Evolutionary conservation across 2,329 filamentous ascomycete genomes (phyloP).

Genomic region (Microcyclosporella mali): DNA sequence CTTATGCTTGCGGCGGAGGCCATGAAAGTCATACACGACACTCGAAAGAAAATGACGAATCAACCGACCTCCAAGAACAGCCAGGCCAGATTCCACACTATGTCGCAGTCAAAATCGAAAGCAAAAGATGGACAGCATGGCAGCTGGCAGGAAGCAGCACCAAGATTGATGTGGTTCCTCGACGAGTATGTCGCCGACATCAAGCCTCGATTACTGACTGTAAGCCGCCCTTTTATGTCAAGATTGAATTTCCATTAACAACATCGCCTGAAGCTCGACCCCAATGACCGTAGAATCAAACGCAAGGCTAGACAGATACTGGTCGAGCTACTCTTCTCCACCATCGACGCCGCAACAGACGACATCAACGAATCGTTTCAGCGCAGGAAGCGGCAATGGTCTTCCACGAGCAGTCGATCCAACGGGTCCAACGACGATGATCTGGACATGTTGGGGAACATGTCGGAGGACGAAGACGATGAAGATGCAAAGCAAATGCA

Average conservation of each 20-base stretch:
- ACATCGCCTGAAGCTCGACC: neutral
- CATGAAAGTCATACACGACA: neutral
- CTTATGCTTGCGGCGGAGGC: neutral
- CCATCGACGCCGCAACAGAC: conserved; percentile 1
- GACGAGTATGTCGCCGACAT: neutral
- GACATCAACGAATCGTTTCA: neutral
- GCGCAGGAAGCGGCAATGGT: neutral
- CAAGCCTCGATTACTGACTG: neutral
- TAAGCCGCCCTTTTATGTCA: neutral
- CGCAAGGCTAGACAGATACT: neutral
- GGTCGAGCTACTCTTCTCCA: neutral
- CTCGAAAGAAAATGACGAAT: neutral
- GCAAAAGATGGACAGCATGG: neutral
- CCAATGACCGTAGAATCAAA: neutral
- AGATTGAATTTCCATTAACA: neutral
- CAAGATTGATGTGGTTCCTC: conserved; percentile 1
- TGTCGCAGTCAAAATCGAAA: neutral
- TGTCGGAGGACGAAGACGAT: neutral
- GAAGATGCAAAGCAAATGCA: neutral
- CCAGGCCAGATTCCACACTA: neutral
- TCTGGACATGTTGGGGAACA: neutral
- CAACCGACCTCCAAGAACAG: neutral
- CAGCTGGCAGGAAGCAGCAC: neutral
- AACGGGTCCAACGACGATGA: neutral
- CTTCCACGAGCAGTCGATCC: neutral